Evolutionary conservation across 305 asterid species (phyloP).

Genomic region (Fraxinus floribunda): DNA sequence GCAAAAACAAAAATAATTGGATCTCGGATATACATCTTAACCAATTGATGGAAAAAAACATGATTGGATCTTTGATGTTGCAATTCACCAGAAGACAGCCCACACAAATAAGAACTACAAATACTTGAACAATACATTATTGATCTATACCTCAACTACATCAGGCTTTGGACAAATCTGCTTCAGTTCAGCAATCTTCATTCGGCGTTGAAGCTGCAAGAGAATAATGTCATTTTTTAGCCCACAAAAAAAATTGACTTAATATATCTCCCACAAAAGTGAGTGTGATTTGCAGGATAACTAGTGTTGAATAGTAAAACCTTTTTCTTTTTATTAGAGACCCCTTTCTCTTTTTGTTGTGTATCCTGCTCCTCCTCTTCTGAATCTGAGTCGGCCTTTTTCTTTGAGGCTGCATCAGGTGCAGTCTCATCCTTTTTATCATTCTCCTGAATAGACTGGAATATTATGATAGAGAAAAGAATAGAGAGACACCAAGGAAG

Average conservation of each 20-base stretch:
- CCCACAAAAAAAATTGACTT: neutral
- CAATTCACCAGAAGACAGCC: neutral
- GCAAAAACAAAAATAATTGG: neutral
- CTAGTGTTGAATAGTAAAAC: constrained; percentile 30
- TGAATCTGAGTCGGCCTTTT: constrained; percentile 81
- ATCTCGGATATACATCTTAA: neutral
- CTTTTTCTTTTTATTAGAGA: constrained; percentile 95
- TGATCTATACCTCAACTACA: constrained; percentile 78
- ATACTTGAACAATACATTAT: neutral
- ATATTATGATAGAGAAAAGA: neutral
- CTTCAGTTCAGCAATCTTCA: constrained; percentile 92
- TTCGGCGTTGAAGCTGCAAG: constrained; percentile 85
- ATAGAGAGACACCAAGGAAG: neutral
- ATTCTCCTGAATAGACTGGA: constrained; percentile 49
- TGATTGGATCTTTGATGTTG: neutral
- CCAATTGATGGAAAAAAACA: neutral
- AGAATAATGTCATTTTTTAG: constrained; percentile 15
- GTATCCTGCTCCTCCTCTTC: constrained; percentile 78
- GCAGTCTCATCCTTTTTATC: constrained; percentile 67
- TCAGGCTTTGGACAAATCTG: constrained; percentile 81
- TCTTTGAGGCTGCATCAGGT: constrained; percentile 58
- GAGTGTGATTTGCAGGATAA: neutral
- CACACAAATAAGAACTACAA: neutral
- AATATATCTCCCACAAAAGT: neutral
- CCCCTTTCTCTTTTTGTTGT: constrained; percentile 71